Percentiles rank a stretch among this genome's conserved stretches.
Evolutionary conservation across 768 basidiomycete species (phyloP).

Genomic region (Dioszegia aurantiaca): DNA sequence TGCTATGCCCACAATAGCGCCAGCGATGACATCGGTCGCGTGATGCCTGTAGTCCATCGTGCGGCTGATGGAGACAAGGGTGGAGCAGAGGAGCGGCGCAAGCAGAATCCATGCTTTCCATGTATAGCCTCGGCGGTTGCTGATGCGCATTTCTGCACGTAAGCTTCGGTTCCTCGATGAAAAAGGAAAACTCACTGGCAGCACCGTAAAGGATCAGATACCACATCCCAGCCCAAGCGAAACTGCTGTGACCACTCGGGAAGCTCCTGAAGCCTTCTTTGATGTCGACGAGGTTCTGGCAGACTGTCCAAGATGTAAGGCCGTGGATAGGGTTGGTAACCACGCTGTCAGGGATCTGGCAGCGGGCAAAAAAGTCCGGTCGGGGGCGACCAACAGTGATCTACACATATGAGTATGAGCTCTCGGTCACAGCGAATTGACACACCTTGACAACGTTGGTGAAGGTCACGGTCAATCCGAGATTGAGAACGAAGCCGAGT

Average conservation of each 20-base stretch:
- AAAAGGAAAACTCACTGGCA: slow-evolving; percentile 36
- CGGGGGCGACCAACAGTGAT: slow-evolving; percentile 50
- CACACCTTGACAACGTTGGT: slow-evolving; percentile 50
- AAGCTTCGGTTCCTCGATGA: not conserved
- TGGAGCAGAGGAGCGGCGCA: slow-evolving; percentile 37
- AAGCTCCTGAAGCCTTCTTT: slow-evolving; percentile 50
- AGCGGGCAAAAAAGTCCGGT: slow-evolving; percentile 49
- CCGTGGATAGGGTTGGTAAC: slow-evolving; percentile 43
- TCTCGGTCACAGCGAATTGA: not conserved
- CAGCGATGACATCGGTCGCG: slow-evolving; percentile 49
- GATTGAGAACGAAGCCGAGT: slow-evolving; percentile 40
- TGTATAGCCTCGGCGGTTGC: slow-evolving; percentile 39
- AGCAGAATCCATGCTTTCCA: slow-evolving; percentile 50
- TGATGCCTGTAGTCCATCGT: slow-evolving; percentile 51
- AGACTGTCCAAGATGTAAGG: slow-evolving; percentile 46
- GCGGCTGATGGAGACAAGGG: slow-evolving; percentile 40
- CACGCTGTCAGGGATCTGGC: slow-evolving; percentile 39
- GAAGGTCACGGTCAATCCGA: slow-evolving; percentile 44
- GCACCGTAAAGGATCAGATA: slow-evolving; percentile 41
- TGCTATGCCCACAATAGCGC: slow-evolving; percentile 41
- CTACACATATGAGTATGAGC: slow-evolving; percentile 14
- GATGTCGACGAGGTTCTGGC: slow-evolving; percentile 39
- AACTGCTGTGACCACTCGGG: slow-evolving; percentile 46
- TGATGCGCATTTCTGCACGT: slow-evolving; percentile 37
- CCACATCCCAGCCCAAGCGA: slow-evolving; percentile 50